Conservation (phyloP, 768 basidiomycete species). For the Suillus placidus region DNA sequence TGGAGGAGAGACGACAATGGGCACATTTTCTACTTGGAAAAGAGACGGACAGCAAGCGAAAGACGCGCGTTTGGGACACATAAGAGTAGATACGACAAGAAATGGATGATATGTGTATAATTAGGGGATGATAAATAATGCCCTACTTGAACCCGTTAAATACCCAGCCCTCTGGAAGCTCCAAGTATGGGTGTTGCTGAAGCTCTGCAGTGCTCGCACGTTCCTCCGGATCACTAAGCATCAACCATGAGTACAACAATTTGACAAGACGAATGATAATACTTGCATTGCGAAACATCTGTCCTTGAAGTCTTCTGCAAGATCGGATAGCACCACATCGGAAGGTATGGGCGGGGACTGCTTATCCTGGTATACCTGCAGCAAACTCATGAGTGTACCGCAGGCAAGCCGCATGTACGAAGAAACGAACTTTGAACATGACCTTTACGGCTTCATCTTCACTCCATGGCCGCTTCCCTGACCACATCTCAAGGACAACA, state of each 20-base stretch:
- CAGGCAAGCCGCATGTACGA: background rate
- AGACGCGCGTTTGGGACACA: slow-evolving; percentile 16
- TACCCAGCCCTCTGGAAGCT: slow-evolving; percentile 69
- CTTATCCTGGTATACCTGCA: slow-evolving; percentile 81
- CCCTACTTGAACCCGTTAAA: slow-evolving; percentile 56
- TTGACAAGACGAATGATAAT: background rate
- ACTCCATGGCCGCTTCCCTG: slow-evolving; percentile 90
- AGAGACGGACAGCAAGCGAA: slow-evolving; percentile 29
- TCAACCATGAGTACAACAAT: slow-evolving; percentile 7
- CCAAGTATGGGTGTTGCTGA: slow-evolving; percentile 77
- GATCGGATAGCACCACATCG: slow-evolving; percentile 70
- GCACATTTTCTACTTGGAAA: slow-evolving; percentile 30
- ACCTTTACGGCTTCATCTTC: slow-evolving; percentile 89
- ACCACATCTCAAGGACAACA: slow-evolving; percentile 99
- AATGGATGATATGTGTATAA: slow-evolving; percentile 23
- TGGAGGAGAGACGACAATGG: slow-evolving; percentile 5
- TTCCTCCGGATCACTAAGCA: slow-evolving; percentile 74
- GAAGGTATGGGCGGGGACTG: slow-evolving; percentile 88
- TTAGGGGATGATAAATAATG: slow-evolving; percentile 9
- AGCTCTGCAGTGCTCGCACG: slow-evolving; percentile 81
- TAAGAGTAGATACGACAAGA: slow-evolving; percentile 24
- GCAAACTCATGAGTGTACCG: slow-evolving; percentile 1
- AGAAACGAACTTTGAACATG: slow-evolving; percentile 79
- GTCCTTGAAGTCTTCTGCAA: slow-evolving; percentile 83
- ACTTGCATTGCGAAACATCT: slow-evolving; percentile 89